Evolutionary conservation across 1,284 basidiomycete species (phyloP), one percentile per base, ranked within the genome.

Genomic region (Ceratobasidium sp.): DNA sequence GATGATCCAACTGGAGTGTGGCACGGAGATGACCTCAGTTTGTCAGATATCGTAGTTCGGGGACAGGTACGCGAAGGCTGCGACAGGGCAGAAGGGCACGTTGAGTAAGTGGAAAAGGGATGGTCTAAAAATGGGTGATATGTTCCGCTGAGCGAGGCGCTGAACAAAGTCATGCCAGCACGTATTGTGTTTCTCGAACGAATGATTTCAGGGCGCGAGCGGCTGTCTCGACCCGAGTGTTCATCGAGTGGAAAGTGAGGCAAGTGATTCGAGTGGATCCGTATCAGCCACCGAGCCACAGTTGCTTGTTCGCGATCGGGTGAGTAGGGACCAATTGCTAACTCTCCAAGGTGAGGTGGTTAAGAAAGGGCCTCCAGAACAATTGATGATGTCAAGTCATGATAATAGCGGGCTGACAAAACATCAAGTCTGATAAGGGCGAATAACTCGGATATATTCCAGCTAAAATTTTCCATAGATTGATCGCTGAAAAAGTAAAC

Each of bases 1-100:
- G 42, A 23, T 23, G 13, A 23, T 64, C 40, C 20, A 2, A 17
- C 3, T 7, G 26, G n/a, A 7, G 23, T 64, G 61, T 64, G 61
- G 61, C 61, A 64, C 61, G 42, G 17, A 64, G 15, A 64, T 64
- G 61, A 64, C 20, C 61, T 64, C 61, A 64, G 61, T 46, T 64
- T 44, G 61, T 44, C 33, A 23, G 61, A 64, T 15, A 42, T 40
- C 17, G 40, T 17, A 9, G 26, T 64, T 64, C 2, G 42, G 7
- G 9, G n/a, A 46, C 13, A 64, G 61, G 61, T 64, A 64, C 61
- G 61, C 61, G 61, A 64, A 28, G 42, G 61, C 2, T 61, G 28
- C 9, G 28, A 20, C 15, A 61, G 59, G 26, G 59, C 26, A 33
- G 38, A 23, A 46, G 61, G 42, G 61, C 61, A 23, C 13, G 17